Evolutionary conservation across 306 rosid genomes (phyloP).

Genomic region (Cicer pinnatifidum): DNA sequence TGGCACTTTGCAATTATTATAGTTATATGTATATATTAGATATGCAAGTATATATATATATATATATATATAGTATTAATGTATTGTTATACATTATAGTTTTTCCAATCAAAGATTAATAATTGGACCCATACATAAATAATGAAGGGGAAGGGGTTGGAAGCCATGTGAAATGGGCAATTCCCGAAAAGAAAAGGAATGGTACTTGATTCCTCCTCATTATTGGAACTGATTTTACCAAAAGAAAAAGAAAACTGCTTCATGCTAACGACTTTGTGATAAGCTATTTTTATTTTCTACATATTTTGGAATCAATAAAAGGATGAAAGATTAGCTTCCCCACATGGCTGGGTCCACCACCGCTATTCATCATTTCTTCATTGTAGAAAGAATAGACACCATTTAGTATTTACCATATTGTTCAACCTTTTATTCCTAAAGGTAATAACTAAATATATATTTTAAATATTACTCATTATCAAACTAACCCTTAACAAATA

Average conservation of each 20-base stretch:
- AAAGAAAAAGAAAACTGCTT: slow-evolving; percentile 42
- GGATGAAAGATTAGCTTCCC: slow-evolving; percentile 54
- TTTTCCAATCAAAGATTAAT: slow-evolving; percentile 51
- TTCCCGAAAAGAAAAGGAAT: slow-evolving; percentile 50
- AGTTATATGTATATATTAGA: background rate
- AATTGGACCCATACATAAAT: slow-evolving; percentile 54
- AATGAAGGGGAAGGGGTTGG: slow-evolving; percentile 57
- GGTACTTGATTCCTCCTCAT: slow-evolving; percentile 47
- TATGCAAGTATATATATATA: slow-evolving; percentile 23
- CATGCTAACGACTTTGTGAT: slow-evolving; percentile 40
- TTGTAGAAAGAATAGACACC: background rate
- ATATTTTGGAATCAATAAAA: slow-evolving; percentile 51
- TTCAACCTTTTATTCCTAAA: background rate
- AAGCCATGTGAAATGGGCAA: slow-evolving; percentile 69
- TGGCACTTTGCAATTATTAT: slow-evolving; percentile 56
- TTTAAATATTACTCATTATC: too few relatives aligned
- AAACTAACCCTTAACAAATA: too few relatives aligned
- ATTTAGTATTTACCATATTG: background rate
- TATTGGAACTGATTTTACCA: slow-evolving; percentile 47
- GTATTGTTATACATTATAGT: slow-evolving; percentile 32
- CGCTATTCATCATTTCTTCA: slow-evolving; percentile 46
- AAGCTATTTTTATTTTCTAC: slow-evolving; percentile 46
- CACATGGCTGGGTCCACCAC: slow-evolving; percentile 70
- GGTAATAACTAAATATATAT: too few relatives aligned
- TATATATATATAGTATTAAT: slow-evolving; percentile 4